Evolutionary conservation across 768 basidiomycete species (phyloP), one percentile per base, ranked within the genome.

Genomic region (Pleurotus pulmonarius): DNA sequence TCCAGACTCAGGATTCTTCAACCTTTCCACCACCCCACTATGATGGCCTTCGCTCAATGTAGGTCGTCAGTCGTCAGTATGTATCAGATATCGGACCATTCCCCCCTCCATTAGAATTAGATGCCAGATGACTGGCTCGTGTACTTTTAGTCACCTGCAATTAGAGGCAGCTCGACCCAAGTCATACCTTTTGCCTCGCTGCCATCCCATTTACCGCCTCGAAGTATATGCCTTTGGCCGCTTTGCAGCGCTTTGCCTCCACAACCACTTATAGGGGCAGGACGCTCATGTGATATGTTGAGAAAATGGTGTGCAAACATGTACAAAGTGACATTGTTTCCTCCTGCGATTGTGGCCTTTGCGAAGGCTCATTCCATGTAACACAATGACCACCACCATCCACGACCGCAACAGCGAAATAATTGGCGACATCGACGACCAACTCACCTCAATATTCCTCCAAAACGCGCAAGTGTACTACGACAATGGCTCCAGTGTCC

Each of bases 371-470:
- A n/a, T 40, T 15, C 51, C 51, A 53, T 53, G 51, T 53, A 53
- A 26, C 22, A 53, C 51, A 41, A 53, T 53, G 51, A 40, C 51
- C 51, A 49, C 48, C 48, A 53, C 51, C 51, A 18, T 25, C 51
- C 74, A 77, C 60, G 87, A 86, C 55, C 78, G 89, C 58, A 82
- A 80, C 70, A 79, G 87, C 66, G 82, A 89, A 66, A 89, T 87
- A 41, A 77, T 90, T 45, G 78, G 76, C 53, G 84, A 86, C 71
- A 85, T 92, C 57, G 83, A 90, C 66, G 76, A 80, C 60, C 81
- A 86, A 64, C 82, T 92, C 29, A 68, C 83, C 67, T 76, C 78
- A 55, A 81, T 92, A 59, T 90, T 92, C 66, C 72, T 75, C 56
- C 74, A 81, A 34, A 88, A 92, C 64, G 82, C 85, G 9, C 71